These are phyloP conservation scores for Mallotus japonicus DNA, from an alignment of 441 rosid genomes.

Conservation along the genomic window DNA sequence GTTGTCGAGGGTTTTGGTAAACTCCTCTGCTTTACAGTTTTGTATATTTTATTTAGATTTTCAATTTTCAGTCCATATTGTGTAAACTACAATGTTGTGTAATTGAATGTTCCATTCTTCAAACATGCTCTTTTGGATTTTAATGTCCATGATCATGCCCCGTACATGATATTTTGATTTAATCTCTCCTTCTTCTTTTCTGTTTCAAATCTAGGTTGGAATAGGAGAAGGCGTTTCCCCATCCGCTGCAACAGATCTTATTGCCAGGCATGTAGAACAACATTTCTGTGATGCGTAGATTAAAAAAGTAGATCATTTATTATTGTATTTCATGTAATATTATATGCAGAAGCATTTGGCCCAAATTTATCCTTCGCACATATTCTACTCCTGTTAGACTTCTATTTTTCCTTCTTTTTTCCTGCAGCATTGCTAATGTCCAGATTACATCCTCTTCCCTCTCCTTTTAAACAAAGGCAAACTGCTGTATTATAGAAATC, in stretches of 20 bases:
- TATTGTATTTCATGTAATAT: too few species aligned
- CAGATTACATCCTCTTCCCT: too few species aligned
- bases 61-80: not conserved
- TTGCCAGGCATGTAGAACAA: slow-evolving; percentile 65
- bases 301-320: too few species aligned
- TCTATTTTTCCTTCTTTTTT: too few species aligned
- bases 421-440: too few species aligned
- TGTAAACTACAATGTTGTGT: not conserved
- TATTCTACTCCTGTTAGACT: too few species aligned
- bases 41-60: not conserved
- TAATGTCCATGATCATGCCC: not conserved
- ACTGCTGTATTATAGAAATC: too few species aligned
- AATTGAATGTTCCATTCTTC: not conserved
- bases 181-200: slow-evolving; percentile 20
- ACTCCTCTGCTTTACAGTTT: slow-evolving; percentile 5
- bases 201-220: slow-evolving; percentile 66
- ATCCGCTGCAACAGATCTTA: slow-evolving; percentile 95
- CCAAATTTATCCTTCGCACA: too few species aligned
- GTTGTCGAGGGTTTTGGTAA: slow-evolving; percentile 75
- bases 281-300: too few species aligned
- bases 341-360: too few species aligned
- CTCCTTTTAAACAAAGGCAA: too few species aligned
- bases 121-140: not conserved
- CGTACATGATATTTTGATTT: slow-evolving; percentile 3
- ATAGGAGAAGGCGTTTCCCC: slow-evolving; percentile 99